Evolutionary conservation across 1,284 basidiomycete genomes (phyloP), one percentile per base, ranked within the genome.

Genomic region (Tausonia pullulans): DNA sequence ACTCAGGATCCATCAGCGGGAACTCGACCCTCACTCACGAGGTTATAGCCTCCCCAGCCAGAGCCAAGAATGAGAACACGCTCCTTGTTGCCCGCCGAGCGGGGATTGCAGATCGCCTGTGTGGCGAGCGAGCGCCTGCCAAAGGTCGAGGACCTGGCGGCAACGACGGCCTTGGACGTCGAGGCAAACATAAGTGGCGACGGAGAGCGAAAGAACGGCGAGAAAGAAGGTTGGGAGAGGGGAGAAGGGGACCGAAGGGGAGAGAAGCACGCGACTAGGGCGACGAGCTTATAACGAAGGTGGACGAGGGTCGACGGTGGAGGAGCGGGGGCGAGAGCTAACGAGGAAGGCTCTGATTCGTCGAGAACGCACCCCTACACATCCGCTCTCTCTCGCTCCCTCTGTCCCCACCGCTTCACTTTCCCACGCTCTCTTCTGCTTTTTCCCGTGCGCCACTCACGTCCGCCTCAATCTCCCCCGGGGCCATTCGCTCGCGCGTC

Each of bases 41-140:
- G 76, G 69, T 85, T 84, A 71, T 89, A 90, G 0, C 88, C 89
- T 64, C 86, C 88, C 89, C 88, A 92, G 39, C 89, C 89, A 7
- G 85, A 87, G 2, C 90, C 89, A 1, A 91, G 78, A 65, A 92
- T 85, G n/a, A 91, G 83, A 40, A 91, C 80, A 46, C 82, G 81
- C 68, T 86, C 81, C 69, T 84, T 86, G 57, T 71, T 71, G 55
- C 60, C 43, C 7, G 63, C 53, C 27, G 53, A 48, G 41, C 55
- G 39, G 5, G 64, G 64, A 56, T 65, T 65, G 48, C 43, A 56
- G 64, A 65, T 62, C 48, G 57, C 62, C n/a, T 48, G 53, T 6
- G 57, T 58, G 11, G 62, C 62, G 40, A 63, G 54, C 48, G 48
- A 58, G 27, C 62, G 16, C 57, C 27, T 27, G 27, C 27, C 27